Base-by-base conservation (phyloP, 140 eudicot species). In the Cichorium intybus region DNA sequence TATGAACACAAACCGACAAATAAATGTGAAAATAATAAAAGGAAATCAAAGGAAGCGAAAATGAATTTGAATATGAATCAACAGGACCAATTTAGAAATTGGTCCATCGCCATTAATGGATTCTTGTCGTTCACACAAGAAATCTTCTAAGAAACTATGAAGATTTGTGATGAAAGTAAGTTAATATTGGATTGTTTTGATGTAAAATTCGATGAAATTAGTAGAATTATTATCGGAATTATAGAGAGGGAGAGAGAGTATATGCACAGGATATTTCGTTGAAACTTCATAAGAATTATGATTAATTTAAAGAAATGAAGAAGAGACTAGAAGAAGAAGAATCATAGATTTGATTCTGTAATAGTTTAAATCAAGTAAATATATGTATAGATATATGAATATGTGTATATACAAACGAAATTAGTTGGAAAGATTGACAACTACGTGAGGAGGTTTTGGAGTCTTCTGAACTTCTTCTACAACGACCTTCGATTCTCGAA, bases 371-470 rank as follows among this genome's bases (percentile, higher is more conserved):
- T 45, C 18, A 39, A 27, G 64, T 54, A 62, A 52, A 41, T 51
- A 61, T 71, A 31, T 43, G 7, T 23, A 61, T 71, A 31, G 27
- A 5, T 23, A 46, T 69, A 57, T 58, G 4, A 11, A 2, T 0
- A 43, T 43, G 1, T 48, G 18, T 53, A 52, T 48, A 17, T 55
- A 62, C 76, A 72, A 54, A 56, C 34, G 11, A 51, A 62, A 69
- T 4, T 12, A 22, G 6, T 21, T 12, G 20, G 68, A 73, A 57
- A 84, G 68, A 74, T 84, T 81, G 33, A 80, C 75, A 6, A 77
- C 84, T 21, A 75, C 72, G 5, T 64, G 85, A 14, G 57, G 58
- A 7, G 85, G 85, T 55, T 83, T 83, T 10, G 79, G 83, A 43
- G 73, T 81, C 39, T 58, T 71, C 47, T 68, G 70, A 63, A 83